Evolutionary conservation across 331 rosid genomes (phyloP), one percentile per base, ranked within the genome.

Genomic region (Pyracantha coccinea): DNA sequence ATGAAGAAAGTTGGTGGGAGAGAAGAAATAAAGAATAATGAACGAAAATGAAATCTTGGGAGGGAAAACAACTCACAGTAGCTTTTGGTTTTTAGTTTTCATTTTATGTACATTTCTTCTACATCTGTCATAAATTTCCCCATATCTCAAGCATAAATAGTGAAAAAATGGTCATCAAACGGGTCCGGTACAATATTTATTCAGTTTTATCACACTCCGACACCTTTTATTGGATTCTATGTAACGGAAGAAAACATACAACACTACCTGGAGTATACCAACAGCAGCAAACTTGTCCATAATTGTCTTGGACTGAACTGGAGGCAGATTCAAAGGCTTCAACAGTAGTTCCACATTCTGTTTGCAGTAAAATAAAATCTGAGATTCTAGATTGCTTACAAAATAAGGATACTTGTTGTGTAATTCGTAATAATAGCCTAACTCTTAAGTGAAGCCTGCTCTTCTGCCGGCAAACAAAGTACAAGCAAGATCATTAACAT

Each of bases 281-380:
- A 90, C 96, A 23, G 98, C 97, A 71, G 98, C 96, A 84, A 93
- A 91, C 85, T 93, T 91, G 86, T 93, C 97, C 10, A 74, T 17
- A n/a, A 91, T 85, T 25, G 93, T 85, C 83, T 91, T 93, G 31
- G 85, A 69, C 35, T 53, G 72, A 68, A 66, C 75, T 0, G 92
- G 90, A 75, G 68, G 81, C 69, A 90, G 24, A 54, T 81, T 64
- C 84, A 94, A 80, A 76, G 90, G 87, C 84, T 85, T 83, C 61
- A 91, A 38, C 72, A 90, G 75, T 72, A 83, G 70, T 47, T 89
- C 97, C 33, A 87, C 87, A 58, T 86, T 94, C 97, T 94, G 87
- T 38, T 27, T 69, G 58, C 32, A 57, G 52, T n/a, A 53, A 31
- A 62, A 55, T 13, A 68, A 52, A 73, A 20, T 24, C 19, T 60